Evolutionary conservation across 345 rosid genomes (phyloP).

Genomic region (Brassica napus): Da-Ae NC_063437.1:8832001-8832500

Average conservation of each 20-base stretch:
- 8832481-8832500: background rate
- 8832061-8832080: constrained; percentile 92
- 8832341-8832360: constrained; percentile 82
- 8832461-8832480: constrained; percentile 27
- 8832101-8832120: constrained; percentile 86
- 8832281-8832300: constrained; percentile 86
- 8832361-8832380: constrained; percentile 77
- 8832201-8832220: constrained; percentile 61
- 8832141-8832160: constrained; percentile 79
- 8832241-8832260: constrained; percentile 95
- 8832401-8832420: constrained; percentile 90
- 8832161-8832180: constrained; percentile 72
- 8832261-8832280: constrained; percentile 87
- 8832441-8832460: constrained; percentile 72
- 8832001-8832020: constrained; percentile 77
- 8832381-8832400: constrained; percentile 97
- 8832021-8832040: constrained; percentile 80
- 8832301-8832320: constrained; percentile 79
- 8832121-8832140: constrained; percentile 67
- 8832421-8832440: constrained; percentile 84
- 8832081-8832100: constrained; percentile 90
- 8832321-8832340: constrained; percentile 74
- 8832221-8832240: constrained; percentile 75
- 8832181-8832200: constrained; percentile 81
- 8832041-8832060: constrained; percentile 90